Evolutionary conservation across 2,329 filamentous ascomycete species (phyloP), one percentile per base, ranked within the genome.

Genomic region (Truncatella angustata): DNA sequence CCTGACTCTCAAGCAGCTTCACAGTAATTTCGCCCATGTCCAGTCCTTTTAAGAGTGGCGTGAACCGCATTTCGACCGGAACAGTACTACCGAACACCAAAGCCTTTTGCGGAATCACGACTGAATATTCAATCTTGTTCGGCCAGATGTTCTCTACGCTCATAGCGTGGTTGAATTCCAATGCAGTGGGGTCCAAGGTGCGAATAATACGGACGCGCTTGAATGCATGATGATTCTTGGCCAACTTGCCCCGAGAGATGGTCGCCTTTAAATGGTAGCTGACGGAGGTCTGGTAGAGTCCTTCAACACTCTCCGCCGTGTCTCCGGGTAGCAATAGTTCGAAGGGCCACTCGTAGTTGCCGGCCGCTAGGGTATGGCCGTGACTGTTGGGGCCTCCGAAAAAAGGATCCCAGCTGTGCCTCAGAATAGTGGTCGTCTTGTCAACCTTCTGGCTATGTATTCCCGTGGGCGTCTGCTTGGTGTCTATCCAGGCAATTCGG

Each of bases 121-220:
- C 91, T 26, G 91, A 93, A 73, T 99, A 99, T 68, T 96, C 90
- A 61, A 97, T 83, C 76, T 99, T 99, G 75, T 96, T 94, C 5
- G 91, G 89, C 94, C 94, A 99, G 57, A 96, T 88, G 65, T 97
- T 97, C 70, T 97, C 92, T 58, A 97, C 92, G 57, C 90, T 90
- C 90, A 97, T 94, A 44, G 91, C 87, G 70, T 97, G 88, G 34
- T 88, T 79, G 56, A 92, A 81, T 66, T 93, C 89, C 53, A 92
- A 77, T 10, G 88, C 87, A 47, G 85, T 86, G 10, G 88, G 81
- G 54, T 90, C 87, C 43, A 92, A 74, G 0, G 90, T 93, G 52
- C 90, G 82, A 53, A 93, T 88, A 52, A 93, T 83, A 51, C 90
- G 83, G 51, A 94, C 71, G 49, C 88, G 86, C 69, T 93, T 93